phyloP scores from a whole-genome alignment of 2,329 filamentous ascomycete genomes.

The Sporothrix phasma region DNA sequence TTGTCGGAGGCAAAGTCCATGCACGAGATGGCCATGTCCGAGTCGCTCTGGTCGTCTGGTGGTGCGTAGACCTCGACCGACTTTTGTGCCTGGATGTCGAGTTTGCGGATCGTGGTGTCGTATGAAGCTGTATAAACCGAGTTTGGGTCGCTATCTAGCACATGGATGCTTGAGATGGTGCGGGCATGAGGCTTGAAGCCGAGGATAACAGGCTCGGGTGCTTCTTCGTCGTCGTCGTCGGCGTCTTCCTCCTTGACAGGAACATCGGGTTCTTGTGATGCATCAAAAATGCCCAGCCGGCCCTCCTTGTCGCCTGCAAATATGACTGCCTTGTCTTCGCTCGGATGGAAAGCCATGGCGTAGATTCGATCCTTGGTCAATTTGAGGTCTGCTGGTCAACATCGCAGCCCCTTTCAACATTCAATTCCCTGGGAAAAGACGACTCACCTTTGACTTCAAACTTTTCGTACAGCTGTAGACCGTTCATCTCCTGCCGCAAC shows the following conservation, averaged over 20 bases:
- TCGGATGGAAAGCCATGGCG: slow-evolving; percentile 79
- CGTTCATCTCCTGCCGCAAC: slow-evolving; percentile 66
- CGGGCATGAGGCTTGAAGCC: slow-evolving; percentile 84
- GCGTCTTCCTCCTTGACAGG: slow-evolving; percentile 43
- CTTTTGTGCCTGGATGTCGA: slow-evolving; percentile 72
- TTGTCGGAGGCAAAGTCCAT: slow-evolving; percentile 67
- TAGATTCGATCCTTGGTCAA: slow-evolving; percentile 84
- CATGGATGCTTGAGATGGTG: slow-evolving; percentile 77
- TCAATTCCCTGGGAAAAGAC: neutral
- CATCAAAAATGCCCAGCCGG: slow-evolving; percentile 83
- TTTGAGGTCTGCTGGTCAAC: slow-evolving; percentile 59
- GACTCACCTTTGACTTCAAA: slow-evolving; percentile 67
- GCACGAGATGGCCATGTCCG: slow-evolving; percentile 69
- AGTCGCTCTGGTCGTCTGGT: slow-evolving; percentile 37
- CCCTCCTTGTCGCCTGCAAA: slow-evolving; percentile 94
- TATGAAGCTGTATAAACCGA: slow-evolving; percentile 80
- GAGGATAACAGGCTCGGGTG: slow-evolving; percentile 66
- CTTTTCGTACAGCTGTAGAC: slow-evolving; percentile 68
- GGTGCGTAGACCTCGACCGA: slow-evolving; percentile 78
- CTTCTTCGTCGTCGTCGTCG: slow-evolving; percentile 55
- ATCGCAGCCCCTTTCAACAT: neutral
- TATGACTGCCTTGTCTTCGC: slow-evolving; percentile 71
- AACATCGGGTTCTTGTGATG: slow-evolving; percentile 51
- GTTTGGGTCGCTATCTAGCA: slow-evolving; percentile 62
- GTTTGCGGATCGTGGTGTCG: slow-evolving; percentile 79